These are phyloP conservation scores for Blastobotrys indianensis DNA, from an alignment of 1,139 yeast species.

Conservation along the genomic window DNA sequence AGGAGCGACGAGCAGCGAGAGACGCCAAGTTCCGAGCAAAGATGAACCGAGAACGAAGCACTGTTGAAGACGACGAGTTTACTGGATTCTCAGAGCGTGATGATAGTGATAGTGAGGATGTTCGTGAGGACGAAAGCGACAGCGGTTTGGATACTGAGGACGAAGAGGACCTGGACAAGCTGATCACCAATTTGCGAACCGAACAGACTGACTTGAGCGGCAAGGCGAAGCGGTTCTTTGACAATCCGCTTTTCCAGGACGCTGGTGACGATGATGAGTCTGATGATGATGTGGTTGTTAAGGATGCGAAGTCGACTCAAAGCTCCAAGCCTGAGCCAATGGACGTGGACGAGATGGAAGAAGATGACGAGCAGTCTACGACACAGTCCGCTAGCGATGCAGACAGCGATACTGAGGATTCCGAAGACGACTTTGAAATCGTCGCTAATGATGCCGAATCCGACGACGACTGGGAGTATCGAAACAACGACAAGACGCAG, in stretches of 20 bases:
- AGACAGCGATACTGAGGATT: neutral
- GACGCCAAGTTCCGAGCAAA: slow-evolving; percentile 79
- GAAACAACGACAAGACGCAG: slow-evolving; percentile 34
- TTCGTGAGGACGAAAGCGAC: slow-evolving; percentile 30
- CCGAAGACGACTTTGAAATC: slow-evolving; percentile 24
- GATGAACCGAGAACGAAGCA: slow-evolving; percentile 60
- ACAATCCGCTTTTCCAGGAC: slow-evolving; percentile 63
- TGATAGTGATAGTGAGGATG: slow-evolving; percentile 33
- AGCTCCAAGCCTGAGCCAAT: slow-evolving; percentile 12
- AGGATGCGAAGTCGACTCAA: no score
- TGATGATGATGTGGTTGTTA: neutral
- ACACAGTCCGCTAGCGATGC: no score
- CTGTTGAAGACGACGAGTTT: slow-evolving; percentile 56
- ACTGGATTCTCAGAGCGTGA: slow-evolving; percentile 60
- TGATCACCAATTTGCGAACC: slow-evolving; percentile 53
- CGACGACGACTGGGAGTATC: slow-evolving; percentile 29
- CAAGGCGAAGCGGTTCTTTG: slow-evolving; percentile 72
- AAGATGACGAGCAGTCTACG: no score
- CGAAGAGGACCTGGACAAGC: slow-evolving; percentile 62
- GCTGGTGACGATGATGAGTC: slow-evolving; percentile 25
- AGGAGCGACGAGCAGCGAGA: slow-evolving; percentile 66
- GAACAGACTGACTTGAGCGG: slow-evolving; percentile 53
- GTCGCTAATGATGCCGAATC: slow-evolving; percentile 24
- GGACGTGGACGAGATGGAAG: slow-evolving; percentile 18
- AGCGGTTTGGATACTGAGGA: slow-evolving; percentile 42